Evolutionary conservation across 257 asterid genomes (phyloP), one percentile per base, ranked within the genome.

Genomic region (Striga asiatica): DNA sequence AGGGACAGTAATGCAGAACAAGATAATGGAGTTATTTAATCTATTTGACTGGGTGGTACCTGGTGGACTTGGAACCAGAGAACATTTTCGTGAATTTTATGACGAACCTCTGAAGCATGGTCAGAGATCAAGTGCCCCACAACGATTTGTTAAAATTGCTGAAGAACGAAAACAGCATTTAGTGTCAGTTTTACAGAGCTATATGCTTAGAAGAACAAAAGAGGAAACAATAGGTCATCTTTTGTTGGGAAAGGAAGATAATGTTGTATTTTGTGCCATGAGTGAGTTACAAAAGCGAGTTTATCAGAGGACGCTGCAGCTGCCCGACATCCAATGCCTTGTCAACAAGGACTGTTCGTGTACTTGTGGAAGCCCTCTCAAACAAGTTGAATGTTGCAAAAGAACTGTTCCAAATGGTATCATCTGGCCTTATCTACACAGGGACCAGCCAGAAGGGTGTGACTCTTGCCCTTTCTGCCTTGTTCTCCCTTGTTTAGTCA

Each of bases 61-160:
- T 24, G 95, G 95, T 65, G 65, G 95, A 57, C 67, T 91, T 71
- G 98, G 98, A 41, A 75, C 93, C 20, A 77, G 95, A 16, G 98
- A 91, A 50, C 98, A 91, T 75, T 91, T 91, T 65, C 76, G 93
- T 9, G 96, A 91, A 66, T 91, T 79, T 70, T 91, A 91, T 12
- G 96, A 91, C 46, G 98, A 91, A 54, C 98, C 98, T 54, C 84
- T 91, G 46, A 91, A 87, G 78, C 96, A 83, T 17, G 98, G 98
- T 12, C 98, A 91, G 74, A 75, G 98, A 66, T 84, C 87, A 66
- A 84, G 76, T 60, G 98, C 98, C 61, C 95, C 98, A 3, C 70
- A 78, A 56, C 68, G 74, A 67, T 88, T 87, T 67, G 79, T 84
- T 27, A 70, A 37, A 54, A 72, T 91, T 66, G 98, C 98, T 59